These are phyloP conservation scores for Wickerhamomyces bovis DNA, from an alignment of 805 yeast species.

Conservation along the genomic window DNA sequence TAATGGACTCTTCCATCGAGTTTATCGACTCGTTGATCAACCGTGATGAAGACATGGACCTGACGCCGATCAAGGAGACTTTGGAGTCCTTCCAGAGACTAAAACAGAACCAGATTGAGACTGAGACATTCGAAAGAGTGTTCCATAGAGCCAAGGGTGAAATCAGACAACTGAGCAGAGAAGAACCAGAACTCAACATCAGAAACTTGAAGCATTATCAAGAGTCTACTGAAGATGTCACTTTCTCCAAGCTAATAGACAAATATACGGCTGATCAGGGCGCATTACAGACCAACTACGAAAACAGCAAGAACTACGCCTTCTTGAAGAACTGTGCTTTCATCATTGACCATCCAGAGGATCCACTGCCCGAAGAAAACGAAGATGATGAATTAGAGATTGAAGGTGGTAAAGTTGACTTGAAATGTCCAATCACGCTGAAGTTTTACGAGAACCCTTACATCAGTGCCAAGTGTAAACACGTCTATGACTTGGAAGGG, in stretches of 20 bases:
- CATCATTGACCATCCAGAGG: conserved; percentile 52
- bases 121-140: conserved; percentile 8
- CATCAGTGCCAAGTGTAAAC: conserved; percentile 51
- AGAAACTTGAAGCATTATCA: conserved; percentile 8
- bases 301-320: conserved; percentile 7
- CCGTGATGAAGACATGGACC: conserved; percentile 4
- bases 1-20: conserved; percentile 11
- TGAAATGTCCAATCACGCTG: conserved; percentile 63
- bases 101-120: conserved; percentile 10
- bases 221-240: neutral
- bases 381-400: conserved; percentile 59
- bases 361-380: conserved; percentile 47
- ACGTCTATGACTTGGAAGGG: conserved; percentile 50
- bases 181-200: conserved; percentile 10
- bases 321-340: conserved; percentile 37
- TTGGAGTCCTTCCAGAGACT: conserved; percentile 16
- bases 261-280: neutral
- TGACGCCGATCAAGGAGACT: conserved; percentile 6
- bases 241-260: neutral
- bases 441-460: conserved; percentile 48
- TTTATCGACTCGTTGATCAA: conserved; percentile 7
- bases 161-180: conserved; percentile 1
- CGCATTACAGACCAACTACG: neutral
- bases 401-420: conserved; percentile 64
- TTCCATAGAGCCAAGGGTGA: conserved; percentile 11